Conservation (phyloP, 768 basidiomycete genomes). For the Paxillus involutus region DNA sequence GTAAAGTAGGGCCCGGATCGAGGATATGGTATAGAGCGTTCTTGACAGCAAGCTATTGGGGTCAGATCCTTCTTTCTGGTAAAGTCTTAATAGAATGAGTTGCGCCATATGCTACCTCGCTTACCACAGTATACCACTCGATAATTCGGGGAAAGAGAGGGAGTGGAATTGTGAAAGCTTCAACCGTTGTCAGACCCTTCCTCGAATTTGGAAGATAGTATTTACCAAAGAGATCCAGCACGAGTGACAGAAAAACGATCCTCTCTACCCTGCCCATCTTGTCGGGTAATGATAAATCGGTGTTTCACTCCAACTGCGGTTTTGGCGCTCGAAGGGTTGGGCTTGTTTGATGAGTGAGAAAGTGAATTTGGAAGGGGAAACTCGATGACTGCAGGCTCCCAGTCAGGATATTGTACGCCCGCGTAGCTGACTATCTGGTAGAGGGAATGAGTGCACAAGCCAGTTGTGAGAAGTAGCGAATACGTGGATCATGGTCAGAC, state of each 20-base stretch:
- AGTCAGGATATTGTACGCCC: background rate
- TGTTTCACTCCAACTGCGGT: background rate
- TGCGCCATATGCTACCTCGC: conserved; percentile 17
- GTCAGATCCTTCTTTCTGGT: conserved; percentile 69
- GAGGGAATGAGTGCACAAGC: background rate
- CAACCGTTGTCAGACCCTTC: conserved; percentile 19
- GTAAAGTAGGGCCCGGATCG: conserved; percentile 65
- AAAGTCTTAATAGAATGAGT: background rate
- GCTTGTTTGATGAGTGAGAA: background rate
- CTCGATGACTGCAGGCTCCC: too few species aligned
- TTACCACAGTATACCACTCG: conserved; percentile 82
- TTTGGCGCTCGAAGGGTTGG: background rate
- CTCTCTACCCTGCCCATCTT: conserved; percentile 69
- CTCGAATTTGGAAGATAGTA: conserved; percentile 1
- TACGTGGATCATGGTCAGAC: background rate
- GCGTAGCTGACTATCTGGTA: background rate
- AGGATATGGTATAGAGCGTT: conserved; percentile 67
- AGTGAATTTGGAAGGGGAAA: too few species aligned
- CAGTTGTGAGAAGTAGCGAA: background rate
- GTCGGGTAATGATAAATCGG: background rate
- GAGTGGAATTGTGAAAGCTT: conserved; percentile 92
- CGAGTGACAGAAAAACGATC: conserved; percentile 85
- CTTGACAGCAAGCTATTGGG: conserved; percentile 69
- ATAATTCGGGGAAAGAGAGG: conserved; percentile 98
- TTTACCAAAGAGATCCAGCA: conserved; percentile 82